Percentiles rank a stretch among this genome's conserved stretches.
phyloP scores from a whole-genome alignment of 2,329 filamentous ascomycete species.

The Aspergillus sp. region DNA sequence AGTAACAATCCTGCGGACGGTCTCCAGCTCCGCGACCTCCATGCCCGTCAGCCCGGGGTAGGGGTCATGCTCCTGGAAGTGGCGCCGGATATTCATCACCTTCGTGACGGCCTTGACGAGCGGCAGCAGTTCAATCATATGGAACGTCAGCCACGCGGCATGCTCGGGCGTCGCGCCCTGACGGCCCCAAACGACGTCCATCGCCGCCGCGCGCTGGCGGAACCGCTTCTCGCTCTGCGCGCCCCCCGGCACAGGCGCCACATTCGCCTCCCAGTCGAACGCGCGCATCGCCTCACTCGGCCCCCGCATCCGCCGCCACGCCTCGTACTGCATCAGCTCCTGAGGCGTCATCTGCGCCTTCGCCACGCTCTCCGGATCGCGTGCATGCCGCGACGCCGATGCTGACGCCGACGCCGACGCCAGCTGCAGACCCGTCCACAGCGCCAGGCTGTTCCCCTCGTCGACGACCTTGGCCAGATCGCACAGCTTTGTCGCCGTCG shows the following conservation, averaged over 20 bases:
- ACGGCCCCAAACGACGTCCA: slow-evolving; percentile 21
- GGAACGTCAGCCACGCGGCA: slow-evolving; percentile 23
- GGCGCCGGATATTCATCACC: slow-evolving; percentile 15
- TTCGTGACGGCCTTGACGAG: slow-evolving; percentile 25
- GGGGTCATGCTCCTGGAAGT: slow-evolving; percentile 10
- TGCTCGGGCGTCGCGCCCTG: slow-evolving; percentile 23
- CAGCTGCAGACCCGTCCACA: slow-evolving; percentile 18
- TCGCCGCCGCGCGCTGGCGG: slow-evolving; percentile 17
- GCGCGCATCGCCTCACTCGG: slow-evolving; percentile 1
- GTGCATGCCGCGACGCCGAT: slow-evolving; percentile 1
- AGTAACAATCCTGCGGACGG: slow-evolving; percentile 15
- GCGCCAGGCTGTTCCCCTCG: slow-evolving; percentile 19
- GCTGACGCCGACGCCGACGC: too few species aligned
- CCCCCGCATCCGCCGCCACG: neutral
- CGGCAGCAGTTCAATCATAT: slow-evolving; percentile 14
- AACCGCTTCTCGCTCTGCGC: slow-evolving; percentile 19
- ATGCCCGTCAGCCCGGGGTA: slow-evolving; percentile 11
- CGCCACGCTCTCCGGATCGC: slow-evolving; percentile 13
- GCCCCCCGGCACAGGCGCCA: slow-evolving; percentile 15
- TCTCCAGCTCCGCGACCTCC: slow-evolving; percentile 23
- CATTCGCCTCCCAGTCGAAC: slow-evolving; percentile 19
- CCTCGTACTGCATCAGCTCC: slow-evolving; percentile 15
- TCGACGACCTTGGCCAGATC: slow-evolving; percentile 14
- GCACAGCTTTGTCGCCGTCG: slow-evolving; percentile 16
- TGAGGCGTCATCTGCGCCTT: slow-evolving; percentile 12